Evolutionary conservation across 2,329 filamentous ascomycete genomes (phyloP).

Genomic region (Pseudopithomyces chartarum): DNA sequence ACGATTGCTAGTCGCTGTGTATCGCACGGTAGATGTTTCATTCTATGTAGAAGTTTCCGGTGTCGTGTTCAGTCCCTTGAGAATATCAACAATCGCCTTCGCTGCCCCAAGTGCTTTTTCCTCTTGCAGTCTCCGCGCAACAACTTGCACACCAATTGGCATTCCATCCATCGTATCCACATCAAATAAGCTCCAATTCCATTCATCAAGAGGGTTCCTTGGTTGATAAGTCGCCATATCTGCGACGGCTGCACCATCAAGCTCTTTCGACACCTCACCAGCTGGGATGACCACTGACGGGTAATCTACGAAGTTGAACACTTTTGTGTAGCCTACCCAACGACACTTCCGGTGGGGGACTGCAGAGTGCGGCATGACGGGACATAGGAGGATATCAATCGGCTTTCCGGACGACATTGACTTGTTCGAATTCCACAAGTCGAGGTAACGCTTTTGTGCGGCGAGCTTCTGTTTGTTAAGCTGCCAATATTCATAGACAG

Average conservation of each 20-base stretch:
- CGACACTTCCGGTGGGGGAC: slow-evolving; percentile 54
- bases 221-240: slow-evolving; percentile 45
- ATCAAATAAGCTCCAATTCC: slow-evolving; percentile 54
- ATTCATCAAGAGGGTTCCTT: slow-evolving; percentile 57
- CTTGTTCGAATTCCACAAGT: slow-evolving; percentile 60
- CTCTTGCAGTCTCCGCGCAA: slow-evolving; percentile 43
- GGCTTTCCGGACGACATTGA: slow-evolving; percentile 51
- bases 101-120: slow-evolving; percentile 47
- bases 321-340: slow-evolving; percentile 64
- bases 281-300: slow-evolving; percentile 62
- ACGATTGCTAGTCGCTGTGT: too few relatives aligned
- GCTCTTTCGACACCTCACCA: slow-evolving; percentile 51
- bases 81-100: slow-evolving; percentile 28
- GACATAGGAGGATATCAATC: slow-evolving; percentile 63
- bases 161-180: slow-evolving; percentile 43
- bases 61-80: slow-evolving; percentile 7
- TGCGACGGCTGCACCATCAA: slow-evolving; percentile 43
- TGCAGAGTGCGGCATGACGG: slow-evolving; percentile 65
- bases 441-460: slow-evolving; percentile 61
- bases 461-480: slow-evolving; percentile 63
- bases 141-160: slow-evolving; percentile 43
- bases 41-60: too few relatives aligned
- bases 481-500: slow-evolving; percentile 70
- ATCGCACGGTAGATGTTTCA: too few relatives aligned
- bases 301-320: slow-evolving; percentile 69